Conservation (phyloP, 2,329 filamentous ascomycete species). For the Fonsecaea nubica region DNA sequence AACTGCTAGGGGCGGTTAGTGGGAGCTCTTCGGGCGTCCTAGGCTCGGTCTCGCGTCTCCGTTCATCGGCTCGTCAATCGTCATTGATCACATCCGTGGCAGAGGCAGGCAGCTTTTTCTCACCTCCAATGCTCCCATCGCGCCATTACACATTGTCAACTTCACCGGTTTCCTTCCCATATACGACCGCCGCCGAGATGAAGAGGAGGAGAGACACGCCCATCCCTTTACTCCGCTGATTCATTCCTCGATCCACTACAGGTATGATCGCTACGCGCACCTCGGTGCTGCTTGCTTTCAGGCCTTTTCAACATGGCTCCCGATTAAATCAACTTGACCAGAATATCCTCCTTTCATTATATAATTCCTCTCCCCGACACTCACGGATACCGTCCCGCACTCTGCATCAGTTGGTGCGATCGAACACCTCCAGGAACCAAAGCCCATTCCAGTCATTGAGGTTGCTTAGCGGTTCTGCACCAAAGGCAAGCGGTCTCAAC, state of each 20-base stretch:
- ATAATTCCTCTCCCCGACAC: constrained; percentile 40
- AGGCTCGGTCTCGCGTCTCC: constrained; percentile 16
- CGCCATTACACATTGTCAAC: background rate
- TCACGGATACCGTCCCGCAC: constrained; percentile 35
- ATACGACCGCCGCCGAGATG: constrained; percentile 25
- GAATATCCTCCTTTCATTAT: constrained; percentile 39
- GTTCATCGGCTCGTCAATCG: constrained; percentile 18
- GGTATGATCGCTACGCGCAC: constrained; percentile 50
- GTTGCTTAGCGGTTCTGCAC: background rate
- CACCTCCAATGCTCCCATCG: constrained; percentile 8
- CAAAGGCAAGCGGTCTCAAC: background rate
- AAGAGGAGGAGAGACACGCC: constrained; percentile 19
- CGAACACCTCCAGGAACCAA: background rate
- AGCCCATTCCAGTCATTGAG: background rate
- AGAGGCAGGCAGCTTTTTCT: constrained; percentile 22
- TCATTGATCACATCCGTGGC: constrained; percentile 25
- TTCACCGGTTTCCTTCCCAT: background rate
- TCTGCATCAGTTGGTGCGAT: constrained; percentile 10
- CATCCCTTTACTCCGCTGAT: constrained; percentile 14
- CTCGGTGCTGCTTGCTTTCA: constrained; percentile 46
- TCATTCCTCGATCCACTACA: constrained; percentile 10
- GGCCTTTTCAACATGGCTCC: constrained; percentile 35
- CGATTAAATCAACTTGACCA: constrained; percentile 37
- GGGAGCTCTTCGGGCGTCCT: constrained; percentile 14
- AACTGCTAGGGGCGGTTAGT: background rate